Base-by-base conservation (phyloP, 1,284 basidiomycete species). In the Irpex sp. region DNA sequence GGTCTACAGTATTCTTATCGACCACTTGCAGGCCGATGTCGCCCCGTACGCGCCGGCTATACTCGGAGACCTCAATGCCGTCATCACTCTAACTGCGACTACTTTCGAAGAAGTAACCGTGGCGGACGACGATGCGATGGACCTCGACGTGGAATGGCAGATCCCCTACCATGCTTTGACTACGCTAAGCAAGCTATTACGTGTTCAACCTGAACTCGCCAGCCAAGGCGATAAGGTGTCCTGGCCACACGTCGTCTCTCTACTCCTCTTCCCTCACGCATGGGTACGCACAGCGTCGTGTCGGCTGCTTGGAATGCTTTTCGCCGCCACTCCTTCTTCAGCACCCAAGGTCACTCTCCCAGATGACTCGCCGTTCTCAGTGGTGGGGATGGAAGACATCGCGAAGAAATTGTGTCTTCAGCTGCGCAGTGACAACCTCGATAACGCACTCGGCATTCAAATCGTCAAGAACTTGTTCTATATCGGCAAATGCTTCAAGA, bases 401-500 rank as follows among this genome's bases (percentile, higher is more conserved):
- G 92, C 95, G 1, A 82, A 85, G 67, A 95, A 93, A 74, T 78
- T 92, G 38, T 92, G 88, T 62, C 75, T 89, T 57, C 89, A 98
- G 74, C 83, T 99, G 64, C 90, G 91, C 74, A 95, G 95, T 69
- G 81, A 87, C 9, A 83, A 92, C 67, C 78, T 98, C 48, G 93
- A 96, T 69, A 88, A 89, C 48, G 76, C 84, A 3, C 80, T 97
- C 15, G 85, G 90, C 61, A 76, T 97, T 66, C 94, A 98, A 76
- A 80, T 95, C 13, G 94, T 98, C 71, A 98, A 98, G 81, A 96
- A 98, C 68, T 76, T 99, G 13, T 95, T 97, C 72, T 97, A 92
- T 72, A 80, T 97, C 37, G 93, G 92, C 36, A 95, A 94, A 76
- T 89, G 88, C 75, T 96, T 96, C 77, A 13, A 36, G 13, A 36